Evolutionary conservation across 768 basidiomycete species (phyloP).

Genomic region (Gelatoporia subvermispora): DNA sequence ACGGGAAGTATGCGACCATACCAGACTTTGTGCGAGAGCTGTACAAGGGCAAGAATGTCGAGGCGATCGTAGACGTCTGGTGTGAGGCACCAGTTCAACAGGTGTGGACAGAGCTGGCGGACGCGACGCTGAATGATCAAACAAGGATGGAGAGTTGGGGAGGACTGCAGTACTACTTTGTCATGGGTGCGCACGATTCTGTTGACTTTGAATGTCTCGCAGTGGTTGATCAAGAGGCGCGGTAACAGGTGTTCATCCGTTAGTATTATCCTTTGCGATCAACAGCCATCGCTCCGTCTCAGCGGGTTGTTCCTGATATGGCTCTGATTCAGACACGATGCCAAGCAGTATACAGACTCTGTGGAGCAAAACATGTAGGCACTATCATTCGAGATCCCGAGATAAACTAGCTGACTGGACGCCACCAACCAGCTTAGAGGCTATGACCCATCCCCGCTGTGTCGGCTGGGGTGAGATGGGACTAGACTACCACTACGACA

Average conservation of each 20-base stretch:
- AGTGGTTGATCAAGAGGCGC: neutral
- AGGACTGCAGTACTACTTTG: constrained; percentile 76
- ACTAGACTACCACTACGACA: constrained; percentile 80
- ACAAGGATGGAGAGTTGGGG: constrained; percentile 53
- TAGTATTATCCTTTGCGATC: constrained; percentile 26
- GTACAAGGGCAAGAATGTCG: constrained; percentile 52
- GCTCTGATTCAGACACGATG: constrained; percentile 52
- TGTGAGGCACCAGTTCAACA: constrained; percentile 72
- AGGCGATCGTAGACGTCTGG: constrained; percentile 81
- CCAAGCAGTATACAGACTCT: constrained; percentile 58
- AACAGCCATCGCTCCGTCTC: too few species aligned
- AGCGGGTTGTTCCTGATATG: neutral
- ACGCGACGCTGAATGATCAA: constrained; percentile 53
- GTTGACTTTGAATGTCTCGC: neutral
- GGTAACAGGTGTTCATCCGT: constrained; percentile 69
- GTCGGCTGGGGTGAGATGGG: constrained; percentile 91
- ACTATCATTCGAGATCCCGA: neutral
- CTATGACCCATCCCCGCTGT: constrained; percentile 75
- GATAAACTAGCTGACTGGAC: neutral
- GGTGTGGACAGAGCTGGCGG: constrained; percentile 68
- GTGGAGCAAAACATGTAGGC: constrained; percentile 67
- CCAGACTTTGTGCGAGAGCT: constrained; percentile 64
- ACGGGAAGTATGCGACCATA: constrained; percentile 48
- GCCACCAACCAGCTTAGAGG: constrained; percentile 47
- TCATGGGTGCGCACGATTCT: constrained; percentile 53